These are phyloP conservation scores for Ustulina deusta DNA, from an alignment of 2,329 filamentous ascomycete species.

Conservation along the genomic window DNA sequence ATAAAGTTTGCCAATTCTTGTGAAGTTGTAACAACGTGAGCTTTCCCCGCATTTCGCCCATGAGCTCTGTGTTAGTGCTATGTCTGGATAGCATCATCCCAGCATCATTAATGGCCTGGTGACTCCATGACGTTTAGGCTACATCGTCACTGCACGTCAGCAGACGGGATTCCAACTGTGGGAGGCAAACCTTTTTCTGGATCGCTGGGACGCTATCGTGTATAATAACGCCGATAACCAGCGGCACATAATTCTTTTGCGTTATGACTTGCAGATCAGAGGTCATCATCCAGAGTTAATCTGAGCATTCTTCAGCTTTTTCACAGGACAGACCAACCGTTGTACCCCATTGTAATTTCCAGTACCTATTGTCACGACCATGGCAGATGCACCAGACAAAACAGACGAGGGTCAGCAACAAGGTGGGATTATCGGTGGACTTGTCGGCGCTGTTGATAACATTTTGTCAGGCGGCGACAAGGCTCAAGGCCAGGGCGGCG, in stretches of 20 bases:
- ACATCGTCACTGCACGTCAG: conserved; percentile 26
- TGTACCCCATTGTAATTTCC: not conserved
- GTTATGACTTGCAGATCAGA: not conserved
- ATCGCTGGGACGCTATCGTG: not conserved
- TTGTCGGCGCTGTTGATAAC: conserved; percentile 53
- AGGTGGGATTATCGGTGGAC: conserved; percentile 52
- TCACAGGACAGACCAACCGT: conserved; percentile 5
- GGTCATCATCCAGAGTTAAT: conserved; percentile 7
- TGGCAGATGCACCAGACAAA: conserved; percentile 30
- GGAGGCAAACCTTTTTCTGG: conserved; percentile 25
- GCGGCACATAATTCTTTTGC: not conserved
- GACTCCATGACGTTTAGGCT: conserved; percentile 29
- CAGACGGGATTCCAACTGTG: not conserved
- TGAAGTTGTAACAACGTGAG: not conserved
- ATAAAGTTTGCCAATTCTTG: conserved; percentile 29
- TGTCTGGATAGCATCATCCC: conserved; percentile 32
- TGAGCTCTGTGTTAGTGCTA: conserved; percentile 9
- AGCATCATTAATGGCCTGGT: conserved; percentile 18
- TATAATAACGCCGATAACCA: conserved; percentile 31
- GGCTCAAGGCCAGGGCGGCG: conserved; percentile 54
- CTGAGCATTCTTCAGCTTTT: not conserved
- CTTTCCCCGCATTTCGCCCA: conserved; percentile 8
- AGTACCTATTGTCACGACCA: conserved; percentile 5
- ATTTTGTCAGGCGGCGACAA: conserved; percentile 55
- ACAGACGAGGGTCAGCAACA: conserved; percentile 32